Base-by-base conservation (phyloP, 257 asterid species). In the Jacaranda mimosifolia region DNA sequence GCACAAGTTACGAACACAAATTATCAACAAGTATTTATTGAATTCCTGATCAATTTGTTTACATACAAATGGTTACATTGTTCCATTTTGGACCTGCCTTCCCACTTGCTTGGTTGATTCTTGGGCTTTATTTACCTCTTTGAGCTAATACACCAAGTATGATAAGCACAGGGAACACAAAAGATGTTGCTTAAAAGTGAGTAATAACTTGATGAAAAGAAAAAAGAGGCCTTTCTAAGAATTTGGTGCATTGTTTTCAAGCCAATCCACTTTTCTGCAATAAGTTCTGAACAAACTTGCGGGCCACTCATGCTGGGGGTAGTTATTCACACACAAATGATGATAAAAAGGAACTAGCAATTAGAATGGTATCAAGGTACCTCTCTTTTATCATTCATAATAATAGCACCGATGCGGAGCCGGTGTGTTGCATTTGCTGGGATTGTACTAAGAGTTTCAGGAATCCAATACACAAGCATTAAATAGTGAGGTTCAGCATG, bases 401-500 rank as follows among this genome's bases (percentile, higher is more conserved):
- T 85, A 32, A 91, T 85, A 77, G 97, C 93, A 63, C 95, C 97
- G 57, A 91, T 86, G n/a, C 91, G 80, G 49, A 91, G 85, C 68
- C 86, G 77, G 84, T 91, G 97, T 1, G 93, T 76, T 71, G 93
- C 95, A 82, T 91, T 89, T 81, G 92, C 86, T 12, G 97, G 95
- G 76, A 89, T 87, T 39, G 90, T 86, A 82, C 77, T 83, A 38
- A 68, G 82, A 72, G 84, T 85, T 56, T 81, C 84, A 55, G 90
- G 88, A 78, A 91, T 85, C 97, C 97, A 91, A 71, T 77, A 70
- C 53, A 91, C 95, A 63, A 91, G 93, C 97, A 91, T 91, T 73
- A 91, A 70, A 81, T 88, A 89, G 74, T 85, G 81, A 76, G 97
- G 95, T 73, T 91, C 97, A 3, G 97, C 93, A 85, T 91, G 97